Conservation (phyloP, 2,329 filamentous ascomycete genomes). For the Aspergillus sp. region DNA sequence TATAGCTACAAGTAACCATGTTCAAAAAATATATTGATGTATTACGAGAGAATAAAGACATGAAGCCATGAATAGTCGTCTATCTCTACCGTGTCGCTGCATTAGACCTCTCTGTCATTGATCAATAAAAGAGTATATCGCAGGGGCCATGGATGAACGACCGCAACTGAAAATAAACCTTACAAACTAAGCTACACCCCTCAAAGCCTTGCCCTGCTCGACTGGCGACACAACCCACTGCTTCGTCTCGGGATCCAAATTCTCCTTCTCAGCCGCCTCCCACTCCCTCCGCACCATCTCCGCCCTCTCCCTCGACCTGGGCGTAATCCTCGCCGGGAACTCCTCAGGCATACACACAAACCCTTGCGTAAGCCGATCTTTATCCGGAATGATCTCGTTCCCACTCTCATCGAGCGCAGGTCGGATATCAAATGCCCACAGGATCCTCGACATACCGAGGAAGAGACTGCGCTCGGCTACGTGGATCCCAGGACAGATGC, state of each 20-base stretch:
- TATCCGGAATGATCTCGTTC: slow-evolving; percentile 42
- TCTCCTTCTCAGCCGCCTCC: neutral
- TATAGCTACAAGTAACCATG: too few relatives aligned
- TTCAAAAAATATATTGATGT: too few relatives aligned
- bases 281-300: slow-evolving; percentile 16
- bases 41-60: too few relatives aligned
- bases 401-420: slow-evolving; percentile 36
- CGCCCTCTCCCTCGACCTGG: slow-evolving; percentile 37
- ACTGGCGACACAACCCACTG: neutral
- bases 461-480: slow-evolving; percentile 57
- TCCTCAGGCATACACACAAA: slow-evolving; percentile 52
- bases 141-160: neutral
- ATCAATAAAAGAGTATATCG: too few relatives aligned
- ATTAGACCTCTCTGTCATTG: too few relatives aligned
- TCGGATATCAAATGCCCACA: slow-evolving; percentile 55
- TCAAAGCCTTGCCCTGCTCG: neutral
- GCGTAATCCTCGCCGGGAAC: slow-evolving; percentile 42
- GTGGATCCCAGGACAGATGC: slow-evolving; percentile 63
- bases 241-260: neutral
- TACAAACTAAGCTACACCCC: neutral
- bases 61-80: too few relatives aligned
- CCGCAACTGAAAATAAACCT: neutral
- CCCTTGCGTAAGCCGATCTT: slow-evolving; percentile 47
- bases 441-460: slow-evolving; percentile 52
- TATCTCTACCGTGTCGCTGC: too few relatives aligned